Evolutionary conservation across 2,329 filamentous ascomycete genomes (phyloP).

Genomic region (Lojkania enalia): DNA sequence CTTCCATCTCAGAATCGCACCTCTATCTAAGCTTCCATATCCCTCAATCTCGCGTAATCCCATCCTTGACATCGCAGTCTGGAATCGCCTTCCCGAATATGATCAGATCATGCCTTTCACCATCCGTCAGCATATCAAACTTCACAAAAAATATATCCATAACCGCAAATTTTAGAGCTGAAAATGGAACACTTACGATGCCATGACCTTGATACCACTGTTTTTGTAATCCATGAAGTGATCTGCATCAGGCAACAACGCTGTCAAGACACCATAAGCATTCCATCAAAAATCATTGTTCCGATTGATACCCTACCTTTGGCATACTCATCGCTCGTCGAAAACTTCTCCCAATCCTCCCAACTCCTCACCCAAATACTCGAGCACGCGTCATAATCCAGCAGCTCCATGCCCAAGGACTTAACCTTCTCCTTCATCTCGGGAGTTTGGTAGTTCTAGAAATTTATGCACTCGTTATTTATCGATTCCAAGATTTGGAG

Average conservation of each 20-base stretch:
- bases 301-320: conserved; percentile 9
- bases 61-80: conserved; percentile 26
- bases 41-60: conserved; percentile 16
- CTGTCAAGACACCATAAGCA: conserved; percentile 3
- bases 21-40: too few relatives aligned
- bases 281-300: not conserved
- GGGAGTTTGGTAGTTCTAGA: conserved; percentile 23
- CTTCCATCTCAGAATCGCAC: too few relatives aligned
- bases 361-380: conserved; percentile 29
- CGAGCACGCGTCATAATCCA: conserved; percentile 30
- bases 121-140: not conserved
- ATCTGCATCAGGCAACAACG: conserved; percentile 26
- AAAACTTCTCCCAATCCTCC: conserved; percentile 30
- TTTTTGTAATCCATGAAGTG: conserved; percentile 32
- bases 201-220: conserved; percentile 30
- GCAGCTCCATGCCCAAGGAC: conserved; percentile 24
- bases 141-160: too few relatives aligned
- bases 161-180: not conserved
- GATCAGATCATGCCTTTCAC: conserved; percentile 23
- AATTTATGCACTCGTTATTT: not conserved
- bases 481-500: too few relatives aligned
- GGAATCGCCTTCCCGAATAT: conserved; percentile 32
- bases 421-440: conserved; percentile 27
- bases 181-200: conserved; percentile 20
- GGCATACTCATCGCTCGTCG: conserved; percentile 24